phyloP scores from a whole-genome alignment of 805 yeast genomes.

The Ogataea minuta region DNA sequence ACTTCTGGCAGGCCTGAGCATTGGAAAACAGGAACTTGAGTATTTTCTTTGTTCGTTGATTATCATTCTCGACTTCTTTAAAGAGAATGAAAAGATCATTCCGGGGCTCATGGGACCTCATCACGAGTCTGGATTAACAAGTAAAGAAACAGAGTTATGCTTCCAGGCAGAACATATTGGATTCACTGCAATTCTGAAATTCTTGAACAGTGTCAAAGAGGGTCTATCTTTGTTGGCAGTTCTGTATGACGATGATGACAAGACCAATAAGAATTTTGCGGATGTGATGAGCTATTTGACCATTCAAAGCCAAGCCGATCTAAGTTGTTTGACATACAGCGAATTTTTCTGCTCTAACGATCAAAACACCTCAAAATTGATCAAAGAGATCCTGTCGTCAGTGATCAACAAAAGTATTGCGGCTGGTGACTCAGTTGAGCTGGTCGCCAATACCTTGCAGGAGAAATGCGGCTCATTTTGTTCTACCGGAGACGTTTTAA shows the following conservation, averaged over 20 bases:
- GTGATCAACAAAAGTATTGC: conserved; percentile 85
- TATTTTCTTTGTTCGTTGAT: conserved; percentile 68
- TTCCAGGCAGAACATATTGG: conserved; percentile 91
- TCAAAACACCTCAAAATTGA: conserved; percentile 53
- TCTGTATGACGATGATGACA: conserved; percentile 65
- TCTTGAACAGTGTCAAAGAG: conserved; percentile 78
- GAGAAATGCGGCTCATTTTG: conserved; percentile 94
- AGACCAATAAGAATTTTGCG: conserved; percentile 43
- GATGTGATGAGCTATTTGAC: conserved; percentile 71
- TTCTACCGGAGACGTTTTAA: conserved; percentile 87
- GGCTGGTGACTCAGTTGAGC: conserved; percentile 90
- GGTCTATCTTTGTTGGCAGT: conserved; percentile 86
- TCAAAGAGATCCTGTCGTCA: conserved; percentile 84
- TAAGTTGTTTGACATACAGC: conserved; percentile 65
- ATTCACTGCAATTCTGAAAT: conserved; percentile 69
- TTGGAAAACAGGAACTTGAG: conserved; percentile 54
- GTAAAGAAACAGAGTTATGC: conserved; percentile 55
- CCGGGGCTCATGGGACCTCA: conserved; percentile 63
- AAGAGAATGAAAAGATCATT: conserved; percentile 58
- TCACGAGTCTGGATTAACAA: conserved; percentile 46
- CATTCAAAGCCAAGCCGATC: conserved; percentile 61
- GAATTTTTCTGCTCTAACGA: conserved; percentile 74
- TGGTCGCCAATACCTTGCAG: conserved; percentile 82
- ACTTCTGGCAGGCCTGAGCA: conserved; percentile 44
- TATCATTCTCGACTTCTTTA: conserved; percentile 67